phyloP scores from a whole-genome alignment of 169 alveolate species.

The Plasmodium malariae region DNA sequence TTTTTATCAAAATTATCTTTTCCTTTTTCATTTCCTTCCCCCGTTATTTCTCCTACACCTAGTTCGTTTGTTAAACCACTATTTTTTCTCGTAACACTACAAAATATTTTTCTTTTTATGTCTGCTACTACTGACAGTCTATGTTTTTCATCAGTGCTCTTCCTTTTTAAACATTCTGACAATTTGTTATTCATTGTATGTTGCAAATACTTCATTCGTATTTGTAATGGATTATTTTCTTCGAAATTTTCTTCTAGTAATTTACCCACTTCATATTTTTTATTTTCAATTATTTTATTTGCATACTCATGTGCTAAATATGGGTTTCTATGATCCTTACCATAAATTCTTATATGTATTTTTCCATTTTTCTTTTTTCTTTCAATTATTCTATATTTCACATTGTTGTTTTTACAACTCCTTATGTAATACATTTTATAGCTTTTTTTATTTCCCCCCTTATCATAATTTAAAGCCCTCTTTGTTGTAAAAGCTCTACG shows the following conservation, averaged over 20 bases:
- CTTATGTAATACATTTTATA: not conserved
- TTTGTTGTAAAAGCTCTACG: not conserved
- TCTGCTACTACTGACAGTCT: constrained; percentile 85
- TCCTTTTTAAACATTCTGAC: constrained; percentile 84
- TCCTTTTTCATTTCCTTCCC: constrained; percentile 70
- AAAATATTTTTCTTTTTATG: constrained; percentile 80
- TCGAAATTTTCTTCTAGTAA: constrained; percentile 67
- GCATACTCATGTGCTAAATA: constrained; percentile 70
- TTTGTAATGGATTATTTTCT: constrained; percentile 74
- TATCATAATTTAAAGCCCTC: not conserved
- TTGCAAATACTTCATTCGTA: constrained; percentile 81
- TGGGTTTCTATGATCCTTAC: constrained; percentile 68
- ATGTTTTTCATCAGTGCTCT: constrained; percentile 78
- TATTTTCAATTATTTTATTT: constrained; percentile 71
- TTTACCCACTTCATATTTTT: constrained; percentile 73
- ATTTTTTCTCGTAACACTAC: constrained; percentile 10
- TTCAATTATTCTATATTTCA: not conserved
- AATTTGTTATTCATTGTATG: constrained; percentile 85
- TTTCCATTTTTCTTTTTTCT: constrained; percentile 6
- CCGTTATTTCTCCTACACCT: constrained; percentile 79
- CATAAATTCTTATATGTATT: constrained; percentile 8
- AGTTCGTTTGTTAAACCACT: not conserved
- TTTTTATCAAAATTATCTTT: not conserved
- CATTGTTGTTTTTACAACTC: no score
- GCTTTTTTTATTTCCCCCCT: not conserved